Conservation (phyloP, 495 filamentous ascomycete species). For the Lineolata rhizophorae region DNA sequence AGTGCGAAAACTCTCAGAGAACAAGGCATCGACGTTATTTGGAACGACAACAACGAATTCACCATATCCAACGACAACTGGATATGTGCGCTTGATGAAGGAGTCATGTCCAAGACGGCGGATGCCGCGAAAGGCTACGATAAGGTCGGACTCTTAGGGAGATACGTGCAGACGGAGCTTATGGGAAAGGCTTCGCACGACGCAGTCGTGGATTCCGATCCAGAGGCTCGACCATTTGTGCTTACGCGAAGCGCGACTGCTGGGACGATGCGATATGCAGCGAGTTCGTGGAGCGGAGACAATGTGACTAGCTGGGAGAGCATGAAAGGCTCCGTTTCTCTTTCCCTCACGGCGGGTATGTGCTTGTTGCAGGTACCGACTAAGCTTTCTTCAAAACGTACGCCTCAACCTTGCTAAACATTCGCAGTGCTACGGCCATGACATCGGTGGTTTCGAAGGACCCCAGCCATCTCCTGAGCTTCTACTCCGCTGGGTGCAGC, state of each 20-base stretch:
- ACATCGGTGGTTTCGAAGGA: constrained; percentile 53
- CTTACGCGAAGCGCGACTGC: constrained; percentile 45
- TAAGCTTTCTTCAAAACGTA: no score
- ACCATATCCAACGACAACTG: constrained; percentile 41
- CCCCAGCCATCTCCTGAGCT: constrained; percentile 45
- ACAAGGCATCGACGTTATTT: constrained; percentile 44
- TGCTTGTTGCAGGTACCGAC: constrained; percentile 38
- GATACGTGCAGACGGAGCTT: constrained; percentile 40
- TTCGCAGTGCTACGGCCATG: constrained; percentile 40
- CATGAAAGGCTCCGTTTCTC: constrained; percentile 43
- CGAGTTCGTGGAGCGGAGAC: constrained; percentile 36
- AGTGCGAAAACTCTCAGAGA: constrained; percentile 36
- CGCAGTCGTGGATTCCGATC: constrained; percentile 30
- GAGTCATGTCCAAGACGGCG: constrained; percentile 2
- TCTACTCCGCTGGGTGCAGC: constrained; percentile 47
- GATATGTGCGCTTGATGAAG: constrained; percentile 28
- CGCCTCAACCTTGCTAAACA: no score
- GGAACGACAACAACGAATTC: constrained; percentile 64
- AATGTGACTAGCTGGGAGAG: constrained; percentile 25
- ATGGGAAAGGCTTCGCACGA: constrained; percentile 45
- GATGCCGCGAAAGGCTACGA: constrained; percentile 3
- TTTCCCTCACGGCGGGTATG: constrained; percentile 44
- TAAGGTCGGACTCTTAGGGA: constrained; percentile 38
- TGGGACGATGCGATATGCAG: constrained; percentile 42
- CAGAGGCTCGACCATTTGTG: constrained; percentile 35